A percentile compares a stretch with the other conserved stretches of the same genome.
Evolutionary conservation across 805 yeast species (phyloP).

Genomic region (Brettanomyces anomalus): DNA sequence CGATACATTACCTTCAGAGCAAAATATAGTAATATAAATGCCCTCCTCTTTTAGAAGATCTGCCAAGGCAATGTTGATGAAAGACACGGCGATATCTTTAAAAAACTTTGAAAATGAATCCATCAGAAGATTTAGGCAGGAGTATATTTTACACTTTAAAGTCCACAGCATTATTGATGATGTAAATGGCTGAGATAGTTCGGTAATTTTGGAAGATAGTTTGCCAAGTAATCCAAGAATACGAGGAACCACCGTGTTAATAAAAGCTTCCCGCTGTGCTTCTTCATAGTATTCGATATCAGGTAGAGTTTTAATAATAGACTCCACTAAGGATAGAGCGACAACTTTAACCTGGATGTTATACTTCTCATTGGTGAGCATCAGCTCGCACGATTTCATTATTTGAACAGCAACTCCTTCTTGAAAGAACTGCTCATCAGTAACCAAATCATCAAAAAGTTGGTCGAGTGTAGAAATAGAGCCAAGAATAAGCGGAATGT

Average conservation of each 20-base stretch:
- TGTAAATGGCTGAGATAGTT: not conserved
- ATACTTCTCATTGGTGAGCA: slow-evolving; percentile 24
- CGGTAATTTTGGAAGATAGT: slow-evolving; percentile 6
- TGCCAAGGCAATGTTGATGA: slow-evolving; percentile 8
- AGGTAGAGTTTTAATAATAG: slow-evolving; percentile 44
- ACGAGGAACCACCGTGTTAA: slow-evolving; percentile 21
- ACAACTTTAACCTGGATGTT: slow-evolving; percentile 33
- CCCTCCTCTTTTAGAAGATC: slow-evolving; percentile 14
- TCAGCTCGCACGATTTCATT: slow-evolving; percentile 37
- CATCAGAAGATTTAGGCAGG: slow-evolving; percentile 17
- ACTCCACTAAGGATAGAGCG: slow-evolving; percentile 43
- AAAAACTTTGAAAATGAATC: slow-evolving; percentile 18
- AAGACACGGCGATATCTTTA: slow-evolving; percentile 1
- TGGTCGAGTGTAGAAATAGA: slow-evolving; percentile 59
- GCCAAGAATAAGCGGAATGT: slow-evolving; percentile 35
- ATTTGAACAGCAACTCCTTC: slow-evolving; percentile 56
- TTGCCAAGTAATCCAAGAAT: slow-evolving; percentile 17
- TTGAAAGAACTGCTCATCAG: slow-evolving; percentile 80
- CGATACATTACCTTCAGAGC: not conserved
- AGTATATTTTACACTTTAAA: slow-evolving; percentile 22
- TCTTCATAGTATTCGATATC: slow-evolving; percentile 37
- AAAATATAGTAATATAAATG: slow-evolving; percentile 13
- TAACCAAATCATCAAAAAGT: slow-evolving; percentile 74
- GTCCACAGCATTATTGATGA: slow-evolving; percentile 14
- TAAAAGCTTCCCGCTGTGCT: slow-evolving; percentile 27